Conservation (phyloP, 2,329 filamentous ascomycete species). For the Verticillium nonalfalfae region DNA sequence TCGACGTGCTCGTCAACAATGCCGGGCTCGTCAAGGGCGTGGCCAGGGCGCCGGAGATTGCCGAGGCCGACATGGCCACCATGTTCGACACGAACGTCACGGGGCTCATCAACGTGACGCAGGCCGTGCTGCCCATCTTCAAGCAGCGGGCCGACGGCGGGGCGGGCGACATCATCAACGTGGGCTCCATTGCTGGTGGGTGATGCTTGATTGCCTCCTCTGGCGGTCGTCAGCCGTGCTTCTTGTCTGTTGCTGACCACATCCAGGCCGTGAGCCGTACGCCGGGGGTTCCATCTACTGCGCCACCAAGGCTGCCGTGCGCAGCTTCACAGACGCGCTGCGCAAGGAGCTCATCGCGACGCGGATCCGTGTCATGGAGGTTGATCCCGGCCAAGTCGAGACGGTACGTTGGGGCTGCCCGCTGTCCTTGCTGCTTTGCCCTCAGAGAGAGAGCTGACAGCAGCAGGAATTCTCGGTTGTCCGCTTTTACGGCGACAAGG, state of each 20-base stretch:
- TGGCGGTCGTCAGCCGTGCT: too few species aligned
- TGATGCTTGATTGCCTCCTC: too few species aligned
- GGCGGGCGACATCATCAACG: conserved; percentile 87
- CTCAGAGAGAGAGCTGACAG: background rate
- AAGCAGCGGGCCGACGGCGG: conserved; percentile 69
- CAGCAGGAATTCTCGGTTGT: conserved; percentile 80
- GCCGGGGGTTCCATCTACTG: conserved; percentile 86
- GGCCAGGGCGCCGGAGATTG: conserved; percentile 78
- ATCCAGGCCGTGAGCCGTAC: conserved; percentile 68
- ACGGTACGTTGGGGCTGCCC: conserved; percentile 49
- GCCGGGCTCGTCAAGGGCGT: conserved; percentile 88
- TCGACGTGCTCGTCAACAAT: conserved; percentile 93
- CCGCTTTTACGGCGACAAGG: conserved; percentile 80
- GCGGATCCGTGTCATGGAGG: conserved; percentile 75
- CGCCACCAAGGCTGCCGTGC: conserved; percentile 83
- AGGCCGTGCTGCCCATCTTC: conserved; percentile 80
- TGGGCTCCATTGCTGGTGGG: conserved; percentile 79
- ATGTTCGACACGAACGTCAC: conserved; percentile 96
- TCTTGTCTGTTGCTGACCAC: too few species aligned
- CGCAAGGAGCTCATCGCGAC: conserved; percentile 78
- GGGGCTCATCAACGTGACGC: conserved; percentile 93
- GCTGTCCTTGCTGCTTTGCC: too few species aligned
- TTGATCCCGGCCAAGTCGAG: conserved; percentile 91
- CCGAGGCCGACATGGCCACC: conserved; percentile 69
- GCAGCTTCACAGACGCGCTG: conserved; percentile 76